Conservation (phyloP, 1,284 basidiomycete species). For the Ustilago bromivora region DNA sequence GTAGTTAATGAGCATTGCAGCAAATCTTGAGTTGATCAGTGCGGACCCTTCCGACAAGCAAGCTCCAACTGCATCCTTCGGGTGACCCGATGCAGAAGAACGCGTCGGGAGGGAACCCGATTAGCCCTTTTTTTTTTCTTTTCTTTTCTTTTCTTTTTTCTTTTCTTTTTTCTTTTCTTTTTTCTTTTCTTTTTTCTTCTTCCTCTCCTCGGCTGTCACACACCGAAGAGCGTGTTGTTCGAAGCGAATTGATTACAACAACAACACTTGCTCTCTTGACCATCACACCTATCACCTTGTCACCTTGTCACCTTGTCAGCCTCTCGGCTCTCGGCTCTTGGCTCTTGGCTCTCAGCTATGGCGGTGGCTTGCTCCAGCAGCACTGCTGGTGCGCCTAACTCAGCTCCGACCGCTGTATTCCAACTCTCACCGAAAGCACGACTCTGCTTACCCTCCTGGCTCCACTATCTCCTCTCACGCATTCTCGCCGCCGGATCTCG, state of each 20-base stretch:
- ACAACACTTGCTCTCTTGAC: not conserved
- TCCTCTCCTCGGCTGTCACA: not conserved
- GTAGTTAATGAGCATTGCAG: no score
- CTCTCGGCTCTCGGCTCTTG: not conserved
- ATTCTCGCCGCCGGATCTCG: constrained; percentile 61
- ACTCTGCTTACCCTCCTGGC: constrained; percentile 39
- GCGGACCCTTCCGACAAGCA: not conserved
- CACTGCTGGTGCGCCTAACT: constrained; percentile 29
- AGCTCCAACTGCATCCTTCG: not conserved
- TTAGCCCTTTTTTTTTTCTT: no score
- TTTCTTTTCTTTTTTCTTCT: not conserved
- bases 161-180: no score
- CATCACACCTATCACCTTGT: not conserved
- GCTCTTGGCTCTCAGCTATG: not conserved
- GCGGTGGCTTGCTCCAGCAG: constrained; percentile 16
- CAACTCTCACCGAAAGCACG: constrained; percentile 48
- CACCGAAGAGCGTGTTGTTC: not conserved
- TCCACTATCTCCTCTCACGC: constrained; percentile 58
- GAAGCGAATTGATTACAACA: no score
- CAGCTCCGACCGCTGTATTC: constrained; percentile 14
- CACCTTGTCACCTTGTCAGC: not conserved
- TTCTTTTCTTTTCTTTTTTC: no score
- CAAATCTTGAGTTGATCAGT: not conserved
- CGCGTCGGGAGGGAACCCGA: no score
- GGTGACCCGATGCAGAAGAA: constrained; percentile 3